Base-by-base conservation (phyloP, 768 basidiomycete genomes). In the Coprinopsis marcescibilis region DNA sequence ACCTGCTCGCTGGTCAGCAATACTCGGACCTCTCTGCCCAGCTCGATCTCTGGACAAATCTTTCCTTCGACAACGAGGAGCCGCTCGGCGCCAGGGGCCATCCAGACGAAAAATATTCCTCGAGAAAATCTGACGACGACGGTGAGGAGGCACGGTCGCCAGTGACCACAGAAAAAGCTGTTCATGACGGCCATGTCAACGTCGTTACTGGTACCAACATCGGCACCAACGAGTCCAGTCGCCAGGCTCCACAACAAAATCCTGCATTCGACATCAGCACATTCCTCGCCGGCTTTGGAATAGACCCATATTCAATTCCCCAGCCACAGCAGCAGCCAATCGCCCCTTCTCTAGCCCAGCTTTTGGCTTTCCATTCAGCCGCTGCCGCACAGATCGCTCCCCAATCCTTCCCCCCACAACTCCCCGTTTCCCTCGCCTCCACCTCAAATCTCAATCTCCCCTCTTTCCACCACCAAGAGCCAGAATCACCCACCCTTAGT, bases 41-140 rank as follows among this genome's bases (percentile, higher is more conserved):
- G 60, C 80, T 89, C 44, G 83, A 85, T 61, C 70, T 92, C 45
- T 92, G 90, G 90, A 85, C 86, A 12, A 82, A 87, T 63, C 72
- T 91, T 46, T 65, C 80, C 6, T 92, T 92, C 59, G 81, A 89
- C 49, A 79, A 78, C 0, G 86, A 89, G 57, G 89, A 89, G 15
- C 66, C 79, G n/a, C 55, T 72, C 35, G 56, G 53, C 27, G 29
- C 56, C n/a, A 62, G 61, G 33, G 15, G 30, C 17, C 4, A 10
- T 32, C 57, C 59, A 48, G 65, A 68, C 35, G 58, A 64, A 23
- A 59, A 64, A 17, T 61, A 68, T 21, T 70, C 65, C 48, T 66
- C 65, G 41, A 61, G 57, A 49, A 65, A 63, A 41, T 36, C 57
- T 15, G 62, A 70, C 2, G 73, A 75, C n/a, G 71, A 80, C 26